Base-by-base conservation (phyloP, 1,284 basidiomycete genomes). In the Ceratobasidium papillatum region DNA sequence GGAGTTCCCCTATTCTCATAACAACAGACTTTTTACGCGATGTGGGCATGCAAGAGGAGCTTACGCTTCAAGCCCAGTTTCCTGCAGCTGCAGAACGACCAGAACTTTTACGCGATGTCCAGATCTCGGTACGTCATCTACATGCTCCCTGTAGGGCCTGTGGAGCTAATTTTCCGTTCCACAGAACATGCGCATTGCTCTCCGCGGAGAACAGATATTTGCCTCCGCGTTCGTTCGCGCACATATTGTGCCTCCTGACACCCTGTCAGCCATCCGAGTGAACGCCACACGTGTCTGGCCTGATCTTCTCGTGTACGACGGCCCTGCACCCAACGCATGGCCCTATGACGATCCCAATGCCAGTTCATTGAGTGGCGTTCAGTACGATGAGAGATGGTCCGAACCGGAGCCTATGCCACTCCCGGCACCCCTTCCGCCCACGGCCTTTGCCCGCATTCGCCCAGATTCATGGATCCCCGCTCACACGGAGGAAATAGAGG, bases 201-300 rank as follows among this genome's bases (percentile, higher is more conserved):
- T 69, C 5, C 66, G 41, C 7, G 66, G 66, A 27, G 66, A 69
- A 41, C 66, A 69, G 27, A 69, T 69, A 11, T 51, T 69, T 19
- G 66, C 66, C 17, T 69, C 66, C 41, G 66, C 66, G 25, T 69
- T 69, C 32, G 66, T 69, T 34, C 66, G 66, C 17, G 66, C 52
- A 22, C 66, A 58, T 19, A 58, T 69, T 32, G 52, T 69, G n/a
- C 66, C 52, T 30, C 66, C 66, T 19, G 38, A 45, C n/a, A 45
- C 27, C 38, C 52, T 69, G 5, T 32, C 66, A 17, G 54, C 66
- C 30, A 30, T 69, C 5, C 66, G 41, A 9, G n/a, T 69, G 11
- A 69, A 69, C 32, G 66, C 75, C 76, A 76, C 64, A 32, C 52
- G 73, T 17, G 73, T 58, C 34, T 64, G 59, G 59, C 52, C 73